Evolutionary conservation across 345 rosid genomes (phyloP).

Genomic region (Populus tremula): DNA sequence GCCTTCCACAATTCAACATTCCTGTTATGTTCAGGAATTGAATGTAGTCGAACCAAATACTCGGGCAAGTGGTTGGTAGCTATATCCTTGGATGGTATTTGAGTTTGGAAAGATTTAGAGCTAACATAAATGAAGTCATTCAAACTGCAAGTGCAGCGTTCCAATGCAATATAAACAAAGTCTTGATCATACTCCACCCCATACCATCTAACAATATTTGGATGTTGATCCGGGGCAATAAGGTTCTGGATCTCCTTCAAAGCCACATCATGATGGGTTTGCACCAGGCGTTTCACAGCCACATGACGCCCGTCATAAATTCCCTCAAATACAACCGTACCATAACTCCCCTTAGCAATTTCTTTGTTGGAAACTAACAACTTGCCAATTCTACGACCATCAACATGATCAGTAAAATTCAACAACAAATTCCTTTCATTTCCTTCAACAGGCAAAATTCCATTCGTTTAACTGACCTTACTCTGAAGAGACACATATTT

Average conservation of each 20-base stretch:
- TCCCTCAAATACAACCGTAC: conserved; percentile 68
- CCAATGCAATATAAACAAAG: conserved; percentile 62
- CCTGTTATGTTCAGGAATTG: conserved; percentile 36
- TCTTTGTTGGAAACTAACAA: conserved; percentile 24
- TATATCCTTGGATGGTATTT: conserved; percentile 19
- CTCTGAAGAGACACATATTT: conserved; percentile 1
- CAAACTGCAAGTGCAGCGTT: conserved; percentile 67
- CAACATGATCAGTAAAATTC: neutral
- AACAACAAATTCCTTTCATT: neutral
- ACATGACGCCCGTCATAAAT: conserved; percentile 57
- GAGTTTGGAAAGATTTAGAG: conserved; percentile 41
- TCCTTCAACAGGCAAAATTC: neutral
- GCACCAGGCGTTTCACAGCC: conserved; percentile 67
- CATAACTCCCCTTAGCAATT: conserved; percentile 54
- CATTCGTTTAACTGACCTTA: conserved; percentile 4
- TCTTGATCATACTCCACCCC: conserved; percentile 69
- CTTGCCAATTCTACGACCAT: conserved; percentile 26
- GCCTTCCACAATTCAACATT: conserved; percentile 55
- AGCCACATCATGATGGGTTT: conserved; percentile 67
- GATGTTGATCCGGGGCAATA: conserved; percentile 67
- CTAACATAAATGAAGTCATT: conserved; percentile 48
- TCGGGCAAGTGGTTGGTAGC: conserved; percentile 25
- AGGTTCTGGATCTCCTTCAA: conserved; percentile 65
- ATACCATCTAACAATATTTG: conserved; percentile 68
- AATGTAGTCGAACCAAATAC: conserved; percentile 22